Evolutionary conservation across 1,284 basidiomycete genomes (phyloP), one percentile per base, ranked within the genome.

Genomic region (Boletus sp.): DNA sequence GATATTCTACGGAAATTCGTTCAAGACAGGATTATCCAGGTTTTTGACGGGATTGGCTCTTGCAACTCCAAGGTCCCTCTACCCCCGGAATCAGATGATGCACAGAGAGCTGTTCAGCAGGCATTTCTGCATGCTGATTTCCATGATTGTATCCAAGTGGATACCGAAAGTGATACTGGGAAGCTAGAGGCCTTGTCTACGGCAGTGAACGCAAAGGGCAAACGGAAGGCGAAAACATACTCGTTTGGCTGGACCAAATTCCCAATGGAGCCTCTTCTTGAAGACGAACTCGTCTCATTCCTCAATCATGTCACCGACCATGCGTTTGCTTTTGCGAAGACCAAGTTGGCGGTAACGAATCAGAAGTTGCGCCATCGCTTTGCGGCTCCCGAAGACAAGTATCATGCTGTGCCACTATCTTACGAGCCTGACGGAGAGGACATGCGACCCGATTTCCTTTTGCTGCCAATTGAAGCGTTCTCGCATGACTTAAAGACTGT

Each of bases 1-100:
- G 53, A 52, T 27, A 58, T 62, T 2, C 7, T 67, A 0, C 30
- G 10, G 2, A 6, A 55, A 6, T 61, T 65, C 19, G 8, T 65
- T 28, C 4, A 61, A 10, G 31, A 50, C 17, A n/a, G 46, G 6
- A 0, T 61, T 21, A 10, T 65, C 8, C 21, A 54, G 21, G 56
- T 65, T 4, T 46, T 58, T 40, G 52, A 56, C 23, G 38, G 14
- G 19, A 1, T 33, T 0, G 2, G 2, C 3, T 3, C 37, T 38
- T 3, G 1, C 19, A 38, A 44, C 11, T 14, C 6, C 43, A 44
- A 44, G 43, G 21, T 23, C 43, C 43, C 43, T 23, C 23, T 44
- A 44, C 7, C 23, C 43, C 9, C 23, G n/a, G 3, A 44, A 44
- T 44, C 43, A 11, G 43, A 23, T 23, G 43, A n/a, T 44, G 43